These are phyloP conservation scores for Rhizopogon vesiculosus DNA, from an alignment of 768 basidiomycete species.

Conservation along the genomic window DNA sequence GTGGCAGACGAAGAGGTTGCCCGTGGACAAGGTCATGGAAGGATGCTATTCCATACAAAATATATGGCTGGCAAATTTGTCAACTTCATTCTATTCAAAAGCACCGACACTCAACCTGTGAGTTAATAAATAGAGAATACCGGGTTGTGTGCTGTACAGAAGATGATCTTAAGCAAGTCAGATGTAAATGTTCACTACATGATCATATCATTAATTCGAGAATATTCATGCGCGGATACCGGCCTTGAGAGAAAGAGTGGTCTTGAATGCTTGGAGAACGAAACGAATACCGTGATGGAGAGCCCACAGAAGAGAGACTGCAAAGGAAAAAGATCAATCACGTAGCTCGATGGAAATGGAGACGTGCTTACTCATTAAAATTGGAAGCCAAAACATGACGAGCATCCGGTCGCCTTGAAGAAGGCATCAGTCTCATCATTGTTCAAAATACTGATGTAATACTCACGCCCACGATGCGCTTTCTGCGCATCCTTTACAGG, in stretches of 20 bases:
- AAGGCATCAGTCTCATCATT: constrained; percentile 2
- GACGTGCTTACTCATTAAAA: constrained; percentile 61
- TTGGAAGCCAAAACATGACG: constrained; percentile 81
- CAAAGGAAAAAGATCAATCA: constrained; percentile 4
- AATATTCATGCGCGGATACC: constrained; percentile 30
- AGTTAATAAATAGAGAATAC: too few species aligned
- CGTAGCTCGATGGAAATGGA: not conserved
- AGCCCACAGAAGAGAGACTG: constrained; percentile 62
- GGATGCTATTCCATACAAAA: too few species aligned
- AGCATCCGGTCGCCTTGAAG: constrained; percentile 78
- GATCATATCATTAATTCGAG: not conserved
- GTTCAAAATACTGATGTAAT: not conserved
- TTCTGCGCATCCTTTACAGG: constrained; percentile 43
- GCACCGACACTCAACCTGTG: too few species aligned
- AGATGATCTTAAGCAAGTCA: too few species aligned
- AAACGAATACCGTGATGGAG: constrained; percentile 51
- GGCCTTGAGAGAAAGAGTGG: constrained; percentile 41
- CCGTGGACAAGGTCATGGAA: too few species aligned
- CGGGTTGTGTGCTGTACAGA: not conserved
- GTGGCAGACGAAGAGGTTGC: too few species aligned
- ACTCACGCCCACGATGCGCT: constrained; percentile 63
- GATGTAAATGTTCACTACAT: not conserved
- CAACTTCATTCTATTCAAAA: too few species aligned
- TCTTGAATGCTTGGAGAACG: constrained; percentile 44
- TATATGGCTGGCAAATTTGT: too few species aligned